Base-by-base conservation (phyloP, 345 rosid species). In the Mangifera indica region DNA sequence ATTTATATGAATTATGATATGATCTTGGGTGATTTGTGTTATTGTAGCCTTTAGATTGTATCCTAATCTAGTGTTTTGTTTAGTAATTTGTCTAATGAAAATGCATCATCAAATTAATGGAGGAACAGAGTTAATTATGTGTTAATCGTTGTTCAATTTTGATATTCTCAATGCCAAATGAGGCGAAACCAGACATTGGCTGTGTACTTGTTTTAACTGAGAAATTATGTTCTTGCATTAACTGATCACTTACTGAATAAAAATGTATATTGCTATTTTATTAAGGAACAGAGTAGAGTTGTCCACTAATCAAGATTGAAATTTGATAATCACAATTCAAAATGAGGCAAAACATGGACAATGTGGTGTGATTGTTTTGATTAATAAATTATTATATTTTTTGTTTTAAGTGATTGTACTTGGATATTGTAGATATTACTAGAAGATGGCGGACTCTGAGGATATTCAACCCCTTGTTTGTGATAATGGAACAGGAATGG, bases 401-500 rank as follows among this genome's bases (percentile, higher is more conserved):
- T n/a, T n/a, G n/a, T 20, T 15, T 63, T 15, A 18, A 63, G 25
- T 53, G 42, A 40, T 46, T 5, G 18, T 3, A 6, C 40, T 48
- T 69, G 15, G 22, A 13, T 51, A 17, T 74, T 2, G 67, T 74
- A 82, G 89, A 70, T 73, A 68, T 8, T 5, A 37, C 78, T 82
- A 77, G 81, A 84, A 84, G 68, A 86, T 86, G 92, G 92, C 90
- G 52, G 92, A 86, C 0, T 74, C 61, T 42, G 88, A 85, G 80
- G 91, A 87, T 65, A 79, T 87, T 74, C 89, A 87, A 72, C 91
- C 91, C 7, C 88, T 87, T 32, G 87, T 90, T 22, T 88, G 91
- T 34, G 96, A 90, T 75, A 90, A 90, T 86, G 93, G 96, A 76
- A 89, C 95, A 14, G 95, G 95, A 78, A 90, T 90, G 97, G 93